Evolutionary conservation across 1,139 yeast genomes (phyloP).

Genomic region (Suhomyces anneliseae): DNA sequence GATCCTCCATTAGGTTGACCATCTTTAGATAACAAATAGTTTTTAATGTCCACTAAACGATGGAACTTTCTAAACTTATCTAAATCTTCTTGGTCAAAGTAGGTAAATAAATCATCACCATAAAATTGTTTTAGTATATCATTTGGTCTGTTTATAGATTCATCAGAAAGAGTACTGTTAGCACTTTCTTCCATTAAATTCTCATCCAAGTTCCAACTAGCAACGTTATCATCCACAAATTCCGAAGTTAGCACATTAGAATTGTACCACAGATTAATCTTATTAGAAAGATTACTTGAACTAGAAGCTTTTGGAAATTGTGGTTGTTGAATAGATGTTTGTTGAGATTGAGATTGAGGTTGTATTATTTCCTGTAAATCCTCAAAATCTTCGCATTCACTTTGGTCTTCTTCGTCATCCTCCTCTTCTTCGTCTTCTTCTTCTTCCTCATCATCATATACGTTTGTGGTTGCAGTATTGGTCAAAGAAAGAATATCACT

Average conservation of each 20-base stretch:
- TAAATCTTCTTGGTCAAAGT: slow-evolving; percentile 26
- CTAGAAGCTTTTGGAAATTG: not conserved
- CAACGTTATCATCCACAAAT: slow-evolving; percentile 41
- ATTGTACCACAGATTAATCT: slow-evolving; percentile 28
- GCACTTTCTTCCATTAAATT: slow-evolving; percentile 18
- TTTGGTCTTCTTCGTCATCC: slow-evolving; percentile 18
- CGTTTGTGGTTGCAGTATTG: slow-evolving; percentile 21
- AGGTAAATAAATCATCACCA: slow-evolving; percentile 36
- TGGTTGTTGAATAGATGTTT: not conserved
- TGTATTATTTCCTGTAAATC: slow-evolving; percentile 4
- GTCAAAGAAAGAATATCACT: slow-evolving; percentile 45
- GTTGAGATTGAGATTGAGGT: not conserved
- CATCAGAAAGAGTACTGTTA: not conserved
- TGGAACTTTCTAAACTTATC: slow-evolving; percentile 30
- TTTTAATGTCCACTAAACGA: slow-evolving; percentile 21
- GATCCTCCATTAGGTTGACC: slow-evolving; percentile 1
- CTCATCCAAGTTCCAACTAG: slow-evolving; percentile 49
- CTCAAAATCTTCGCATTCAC: slow-evolving; percentile 6
- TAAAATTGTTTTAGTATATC: slow-evolving; percentile 25
- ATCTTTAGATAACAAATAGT: slow-evolving; percentile 16
- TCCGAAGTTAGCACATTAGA: slow-evolving; percentile 12
- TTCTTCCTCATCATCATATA: slow-evolving; percentile 12
- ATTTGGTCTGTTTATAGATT: not conserved
- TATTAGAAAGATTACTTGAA: slow-evolving; percentile 18
- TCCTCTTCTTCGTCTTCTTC: slow-evolving; percentile 19